These are phyloP conservation scores for Globisporangium spiculum DNA, from an alignment of 352 stramenopile genomes.

Conservation along the genomic window DNA sequence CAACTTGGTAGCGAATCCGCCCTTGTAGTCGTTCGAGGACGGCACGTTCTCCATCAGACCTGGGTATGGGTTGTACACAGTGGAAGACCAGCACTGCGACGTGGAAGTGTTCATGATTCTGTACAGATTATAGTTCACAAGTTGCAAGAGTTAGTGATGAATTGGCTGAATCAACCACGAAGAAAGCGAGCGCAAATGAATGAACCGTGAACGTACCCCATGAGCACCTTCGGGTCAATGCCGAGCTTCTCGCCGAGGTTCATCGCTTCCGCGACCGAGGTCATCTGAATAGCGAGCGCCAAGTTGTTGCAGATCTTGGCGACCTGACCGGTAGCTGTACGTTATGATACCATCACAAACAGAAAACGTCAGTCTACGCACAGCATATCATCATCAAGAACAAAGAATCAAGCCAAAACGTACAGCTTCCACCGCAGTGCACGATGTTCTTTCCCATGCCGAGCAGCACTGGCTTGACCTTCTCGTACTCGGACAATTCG, in stretches of 20 bases:
- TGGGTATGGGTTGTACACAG: constrained; percentile 95
- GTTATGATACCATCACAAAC: background rate
- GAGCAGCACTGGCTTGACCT: constrained; percentile 79
- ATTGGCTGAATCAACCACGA: background rate
- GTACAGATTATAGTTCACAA: background rate
- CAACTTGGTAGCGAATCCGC: constrained; percentile 88
- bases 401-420: constrained; percentile 31
- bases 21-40: constrained; percentile 86
- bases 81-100: constrained; percentile 94
- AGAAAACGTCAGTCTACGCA: background rate
- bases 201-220: constrained; percentile 33
- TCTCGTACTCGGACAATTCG: constrained; percentile 52
- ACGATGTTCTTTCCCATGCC: constrained; percentile 95
- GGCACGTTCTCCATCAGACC: constrained; percentile 89
- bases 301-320: constrained; percentile 99
- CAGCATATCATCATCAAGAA: constrained; percentile 11
- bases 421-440: constrained; percentile 90
- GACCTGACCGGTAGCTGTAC: constrained; percentile 66
- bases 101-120: constrained; percentile 97
- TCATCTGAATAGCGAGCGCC: constrained; percentile 96
- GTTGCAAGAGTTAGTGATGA: background rate
- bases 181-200: background rate
- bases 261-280: constrained; percentile 95
- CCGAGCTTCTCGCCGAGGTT: constrained; percentile 94
- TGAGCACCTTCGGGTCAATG: constrained; percentile 93